Percentiles rank a stretch among this genome's conserved stretches.
Evolutionary conservation across 2,329 filamentous ascomycete species (phyloP).

Genomic region (Alternaria ethzedia): DNA sequence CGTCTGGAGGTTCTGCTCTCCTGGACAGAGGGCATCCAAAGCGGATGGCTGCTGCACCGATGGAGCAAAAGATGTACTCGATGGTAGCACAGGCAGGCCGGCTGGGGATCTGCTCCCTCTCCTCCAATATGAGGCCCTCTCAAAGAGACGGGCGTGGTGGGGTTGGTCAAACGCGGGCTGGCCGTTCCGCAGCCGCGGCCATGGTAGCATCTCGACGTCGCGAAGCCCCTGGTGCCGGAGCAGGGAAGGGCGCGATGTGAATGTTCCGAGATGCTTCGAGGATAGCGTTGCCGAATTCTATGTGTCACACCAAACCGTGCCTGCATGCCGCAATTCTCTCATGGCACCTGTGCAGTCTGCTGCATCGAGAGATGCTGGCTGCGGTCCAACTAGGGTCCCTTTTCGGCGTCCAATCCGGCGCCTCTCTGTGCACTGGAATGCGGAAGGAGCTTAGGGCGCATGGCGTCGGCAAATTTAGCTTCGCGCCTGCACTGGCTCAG

Average conservation of each 20-base stretch:
- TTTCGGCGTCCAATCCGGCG: constrained; percentile 24
- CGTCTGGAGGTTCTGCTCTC: constrained; percentile 29
- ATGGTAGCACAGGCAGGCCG: constrained; percentile 39
- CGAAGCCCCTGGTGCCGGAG: constrained; percentile 42
- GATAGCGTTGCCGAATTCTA: constrained; percentile 26
- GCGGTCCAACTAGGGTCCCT: background rate
- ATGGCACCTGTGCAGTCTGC: constrained; percentile 27
- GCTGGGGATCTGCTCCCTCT: constrained; percentile 35
- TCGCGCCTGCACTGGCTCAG: constrained; percentile 27
- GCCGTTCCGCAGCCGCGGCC: constrained; percentile 52
- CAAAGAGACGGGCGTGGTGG: constrained; percentile 36
- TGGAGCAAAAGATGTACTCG: constrained; percentile 43
- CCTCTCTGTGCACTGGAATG: constrained; percentile 24
- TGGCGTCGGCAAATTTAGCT: constrained; percentile 38
- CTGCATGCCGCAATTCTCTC: constrained; percentile 19
- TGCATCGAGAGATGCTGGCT: constrained; percentile 17
- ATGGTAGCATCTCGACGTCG: constrained; percentile 51
- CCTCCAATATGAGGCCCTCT: constrained; percentile 27
- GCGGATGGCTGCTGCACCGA: constrained; percentile 40
- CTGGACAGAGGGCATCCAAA: constrained; percentile 34
- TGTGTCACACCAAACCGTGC: constrained; percentile 39
- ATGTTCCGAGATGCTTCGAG: constrained; percentile 30
- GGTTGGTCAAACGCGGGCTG: constrained; percentile 50
- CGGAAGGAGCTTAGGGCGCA: constrained; percentile 22
- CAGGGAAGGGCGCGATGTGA: constrained; percentile 28